These are phyloP conservation scores for Solanum paucissectum DNA, from an alignment of 257 asterid genomes.

Conservation along the genomic window DNA sequence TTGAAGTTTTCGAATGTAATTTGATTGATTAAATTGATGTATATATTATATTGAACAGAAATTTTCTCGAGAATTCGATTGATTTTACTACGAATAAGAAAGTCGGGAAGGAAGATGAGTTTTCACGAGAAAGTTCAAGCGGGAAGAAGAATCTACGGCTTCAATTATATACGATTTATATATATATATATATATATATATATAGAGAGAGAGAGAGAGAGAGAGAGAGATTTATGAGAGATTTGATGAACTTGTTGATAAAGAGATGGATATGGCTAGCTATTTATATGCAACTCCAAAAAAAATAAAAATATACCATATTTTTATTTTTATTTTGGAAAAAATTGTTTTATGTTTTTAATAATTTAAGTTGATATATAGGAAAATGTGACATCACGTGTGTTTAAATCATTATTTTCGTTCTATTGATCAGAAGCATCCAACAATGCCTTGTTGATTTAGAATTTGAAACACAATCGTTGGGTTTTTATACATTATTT, in stretches of 20 bases:
- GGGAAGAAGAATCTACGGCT: background rate
- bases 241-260: background rate
- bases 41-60: background rate
- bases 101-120: background rate
- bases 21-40: background rate
- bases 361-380: background rate
- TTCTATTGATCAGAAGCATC: too few species aligned
- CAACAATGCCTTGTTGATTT: fast-evolving
- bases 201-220: too few species aligned
- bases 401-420: too few species aligned
- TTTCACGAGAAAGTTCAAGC: background rate
- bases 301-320: too few species aligned
- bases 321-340: too few species aligned
- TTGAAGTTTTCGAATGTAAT: background rate
- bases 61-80: background rate
- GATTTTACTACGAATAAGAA: background rate
- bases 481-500: too few species aligned
- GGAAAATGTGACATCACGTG: background rate
- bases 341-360: too few species aligned
- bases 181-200: too few species aligned
- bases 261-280: background rate
- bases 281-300: background rate
- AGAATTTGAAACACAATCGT: too few species aligned
- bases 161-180: too few species aligned
- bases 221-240: background rate